Conservation (phyloP, 1,284 basidiomycete genomes). For the Malassezia cuniculi region DNA sequence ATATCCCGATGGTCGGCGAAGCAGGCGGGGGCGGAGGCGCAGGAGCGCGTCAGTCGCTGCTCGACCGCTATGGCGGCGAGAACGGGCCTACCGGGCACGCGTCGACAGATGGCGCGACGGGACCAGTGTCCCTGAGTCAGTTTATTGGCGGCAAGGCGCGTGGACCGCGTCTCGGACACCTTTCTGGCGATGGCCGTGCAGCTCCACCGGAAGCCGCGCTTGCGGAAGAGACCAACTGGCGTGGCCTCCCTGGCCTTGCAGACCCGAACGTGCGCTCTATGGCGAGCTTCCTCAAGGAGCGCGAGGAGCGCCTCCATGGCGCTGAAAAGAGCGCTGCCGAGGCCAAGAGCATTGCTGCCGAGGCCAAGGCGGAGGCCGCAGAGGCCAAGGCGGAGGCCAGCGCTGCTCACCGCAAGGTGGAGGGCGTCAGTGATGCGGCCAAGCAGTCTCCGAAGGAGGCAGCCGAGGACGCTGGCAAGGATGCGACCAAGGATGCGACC, state of each 20-base stretch:
- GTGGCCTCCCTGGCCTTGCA: slow-evolving; percentile 24
- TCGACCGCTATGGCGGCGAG: slow-evolving; percentile 38
- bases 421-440: slow-evolving; percentile 15
- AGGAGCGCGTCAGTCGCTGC: slow-evolving; percentile 26
- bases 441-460: slow-evolving; percentile 20
- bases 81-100: slow-evolving; percentile 40
- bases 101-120: slow-evolving; percentile 13
- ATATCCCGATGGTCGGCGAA: no score
- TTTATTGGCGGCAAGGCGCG: slow-evolving; percentile 43
- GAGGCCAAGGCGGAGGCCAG: slow-evolving; percentile 4
- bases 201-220: slow-evolving; percentile 30
- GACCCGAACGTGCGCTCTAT: slow-evolving; percentile 19
- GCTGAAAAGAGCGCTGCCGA: slow-evolving; percentile 2
- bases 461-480: slow-evolving; percentile 8
- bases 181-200: slow-evolving; percentile 34
- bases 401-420: slow-evolving; percentile 10
- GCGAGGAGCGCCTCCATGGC: slow-evolving; percentile 14
- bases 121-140: slow-evolving; percentile 35
- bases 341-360: slow-evolving; percentile 12
- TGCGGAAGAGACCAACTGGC: slow-evolving; percentile 22
- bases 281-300: slow-evolving; percentile 35
- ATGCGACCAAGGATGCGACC: neutral
- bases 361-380: neutral
- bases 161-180: slow-evolving; percentile 36
- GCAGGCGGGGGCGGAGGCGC: no score